These are phyloP conservation scores for Candida dendrica DNA, from an alignment of 805 yeast genomes.

Conservation along the genomic window DNA sequence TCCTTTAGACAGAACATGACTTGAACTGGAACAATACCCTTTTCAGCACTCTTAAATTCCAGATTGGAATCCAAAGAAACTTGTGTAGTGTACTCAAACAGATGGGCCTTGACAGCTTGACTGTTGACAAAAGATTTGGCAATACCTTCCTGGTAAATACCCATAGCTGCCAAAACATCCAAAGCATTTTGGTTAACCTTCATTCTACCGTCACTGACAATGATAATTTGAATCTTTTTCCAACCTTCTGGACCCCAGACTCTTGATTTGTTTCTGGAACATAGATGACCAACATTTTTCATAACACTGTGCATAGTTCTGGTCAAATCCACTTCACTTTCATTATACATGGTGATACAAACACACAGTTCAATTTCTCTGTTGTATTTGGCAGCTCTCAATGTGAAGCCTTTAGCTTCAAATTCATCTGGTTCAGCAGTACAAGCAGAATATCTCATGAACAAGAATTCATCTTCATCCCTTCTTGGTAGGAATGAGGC, in stretches of 20 bases:
- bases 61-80: constrained; percentile 84
- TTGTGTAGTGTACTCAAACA: constrained; percentile 95
- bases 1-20: constrained; percentile 89
- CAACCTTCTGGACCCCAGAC: constrained; percentile 97
- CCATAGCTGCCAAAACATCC: constrained; percentile 87
- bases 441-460: constrained; percentile 96
- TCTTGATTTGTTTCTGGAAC: constrained; percentile 71
- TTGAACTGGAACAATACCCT: constrained; percentile 91
- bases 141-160: constrained; percentile 95
- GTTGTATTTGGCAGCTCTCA: constrained; percentile 78
- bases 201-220: constrained; percentile 91
- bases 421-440: constrained; percentile 90
- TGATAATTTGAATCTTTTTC: constrained; percentile 90
- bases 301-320: constrained; percentile 93
- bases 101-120: constrained; percentile 85
- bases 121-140: constrained; percentile 92
- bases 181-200: constrained; percentile 80
- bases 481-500: constrained; percentile 79
- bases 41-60: constrained; percentile 84
- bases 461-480: constrained; percentile 87
- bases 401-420: constrained; percentile 69
- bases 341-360: constrained; percentile 96
- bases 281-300: constrained; percentile 83
- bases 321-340: constrained; percentile 82
- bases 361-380: constrained; percentile 89